Conservation (phyloP, 2,329 filamentous ascomycete genomes). For the Aspergillus quadrilineatus region DNA sequence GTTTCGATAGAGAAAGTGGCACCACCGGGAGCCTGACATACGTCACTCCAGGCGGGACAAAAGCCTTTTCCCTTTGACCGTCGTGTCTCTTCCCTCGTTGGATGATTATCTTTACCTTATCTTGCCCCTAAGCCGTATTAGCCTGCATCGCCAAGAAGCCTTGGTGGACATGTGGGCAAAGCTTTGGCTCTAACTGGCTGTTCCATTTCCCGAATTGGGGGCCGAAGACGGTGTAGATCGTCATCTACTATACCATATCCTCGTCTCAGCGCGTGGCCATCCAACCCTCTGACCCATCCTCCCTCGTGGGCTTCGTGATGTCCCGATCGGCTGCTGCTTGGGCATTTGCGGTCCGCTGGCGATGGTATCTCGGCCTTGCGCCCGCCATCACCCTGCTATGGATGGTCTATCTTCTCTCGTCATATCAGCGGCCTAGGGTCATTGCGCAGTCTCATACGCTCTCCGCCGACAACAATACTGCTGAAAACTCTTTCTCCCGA, state of each 20-base stretch:
- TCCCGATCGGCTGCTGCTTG: background rate
- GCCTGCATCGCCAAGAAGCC: background rate
- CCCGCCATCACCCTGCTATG: background rate
- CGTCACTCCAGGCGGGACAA: no score
- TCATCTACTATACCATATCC: no score
- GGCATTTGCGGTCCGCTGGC: slow-evolving; percentile 4
- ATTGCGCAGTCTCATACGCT: background rate
- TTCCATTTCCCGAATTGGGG: no score
- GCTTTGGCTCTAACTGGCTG: background rate
- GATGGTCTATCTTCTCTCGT: background rate
- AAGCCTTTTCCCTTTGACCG: no score
- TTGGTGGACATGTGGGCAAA: background rate
- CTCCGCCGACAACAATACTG: background rate
- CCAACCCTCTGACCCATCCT: background rate
- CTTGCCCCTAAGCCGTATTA: slow-evolving; percentile 13
- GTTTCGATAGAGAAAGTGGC: no score
- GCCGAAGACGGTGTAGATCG: no score
- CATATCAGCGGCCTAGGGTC: background rate
- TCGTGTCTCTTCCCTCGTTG: no score
- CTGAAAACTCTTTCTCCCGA: background rate
- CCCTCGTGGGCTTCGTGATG: background rate
- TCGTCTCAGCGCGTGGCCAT: background rate
- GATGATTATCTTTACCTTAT: no score
- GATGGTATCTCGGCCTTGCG: slow-evolving; percentile 7
- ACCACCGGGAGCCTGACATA: no score